Conservation (phyloP, 352 stramenopile species). For the Blastocystis sp. region DNA sequence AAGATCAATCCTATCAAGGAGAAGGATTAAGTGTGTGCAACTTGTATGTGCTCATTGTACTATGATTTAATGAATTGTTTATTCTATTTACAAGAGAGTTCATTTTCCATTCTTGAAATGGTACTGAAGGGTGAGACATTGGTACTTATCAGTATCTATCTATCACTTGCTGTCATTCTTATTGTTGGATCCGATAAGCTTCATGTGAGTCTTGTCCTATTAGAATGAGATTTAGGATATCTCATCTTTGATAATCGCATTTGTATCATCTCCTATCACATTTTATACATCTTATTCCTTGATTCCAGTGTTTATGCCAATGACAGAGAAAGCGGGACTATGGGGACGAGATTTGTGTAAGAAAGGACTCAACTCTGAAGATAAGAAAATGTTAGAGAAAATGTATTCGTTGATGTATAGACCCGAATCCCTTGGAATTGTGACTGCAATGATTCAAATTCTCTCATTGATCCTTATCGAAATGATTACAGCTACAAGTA, state of each 20-base stretch:
- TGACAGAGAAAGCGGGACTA: constrained; percentile 73
- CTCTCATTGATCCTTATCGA: constrained; percentile 29
- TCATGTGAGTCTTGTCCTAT: background rate
- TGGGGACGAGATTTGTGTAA: constrained; percentile 85
- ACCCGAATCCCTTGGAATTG: constrained; percentile 67
- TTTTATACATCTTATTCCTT: constrained; percentile 51
- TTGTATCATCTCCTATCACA: background rate
- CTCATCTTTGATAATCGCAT: background rate
- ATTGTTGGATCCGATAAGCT: too few relatives aligned
- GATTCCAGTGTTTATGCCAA: constrained; percentile 67
- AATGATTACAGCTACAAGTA: background rate
- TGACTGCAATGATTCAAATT: constrained; percentile 28
- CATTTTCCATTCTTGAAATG: background rate
- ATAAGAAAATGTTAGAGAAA: background rate
- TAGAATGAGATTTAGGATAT: background rate
- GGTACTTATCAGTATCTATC: background rate
- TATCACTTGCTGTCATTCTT: background rate
- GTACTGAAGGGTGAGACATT: background rate
- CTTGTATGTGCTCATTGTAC: background rate
- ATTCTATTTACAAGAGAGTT: background rate
- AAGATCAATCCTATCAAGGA: constrained; percentile 49
- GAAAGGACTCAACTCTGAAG: constrained; percentile 70
- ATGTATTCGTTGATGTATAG: background rate
- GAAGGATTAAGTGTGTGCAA: background rate
- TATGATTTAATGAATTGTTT: background rate